Base-by-base conservation (phyloP, 192 early-diverging fungal genomes). In the Coemansia aciculifera region DNA sequence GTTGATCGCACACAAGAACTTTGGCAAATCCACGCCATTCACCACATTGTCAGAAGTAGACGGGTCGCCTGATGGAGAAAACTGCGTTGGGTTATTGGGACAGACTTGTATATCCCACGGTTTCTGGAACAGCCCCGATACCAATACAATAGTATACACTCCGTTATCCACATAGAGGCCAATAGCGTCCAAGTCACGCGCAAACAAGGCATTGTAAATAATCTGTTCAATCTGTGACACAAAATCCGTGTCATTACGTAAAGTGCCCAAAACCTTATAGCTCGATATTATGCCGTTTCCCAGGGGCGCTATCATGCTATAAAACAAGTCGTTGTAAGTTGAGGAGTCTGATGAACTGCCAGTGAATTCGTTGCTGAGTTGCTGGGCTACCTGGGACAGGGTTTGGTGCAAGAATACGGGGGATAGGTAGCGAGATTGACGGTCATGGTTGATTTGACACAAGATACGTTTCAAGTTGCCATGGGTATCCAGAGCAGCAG, bases 381-480 rank as follows among this genome's bases (percentile, higher is more conserved):
- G 29, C 39, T 40, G 13, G 11, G 79, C 79, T 0, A 67, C 79
- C 12, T 73, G 59, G 15, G 63, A 67, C 3, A 81, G 68, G 3
- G 71, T 76, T 40, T 63, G 60, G 71, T 81, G 79, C 19, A 73
- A 64, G 62, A 81, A 81, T 40, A 81, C 65, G 1, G 79, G 62
- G 2, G 71, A 46, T 9, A 67, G 56, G 57, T 71, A 68, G 27
- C 79, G 69, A 12, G 37, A 9, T 31, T 66, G 57, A 12, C 79
- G 67, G 62, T 81, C 79, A 39, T 59, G 64, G 66, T 81, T 81
- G 36, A 81, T 19, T 38, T 75, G 70, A 54, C 79, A 81, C 34
- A 77, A 11, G 8, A 81, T 76, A 13, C 23, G 32, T 23, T 62
- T 59, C 29, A 65, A 6, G 59, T 70, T 65, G 2, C 78, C 78